Evolutionary conservation across 129 eudicot genomes (phyloP).

Genomic region (Artemisia tridentata): DNA sequence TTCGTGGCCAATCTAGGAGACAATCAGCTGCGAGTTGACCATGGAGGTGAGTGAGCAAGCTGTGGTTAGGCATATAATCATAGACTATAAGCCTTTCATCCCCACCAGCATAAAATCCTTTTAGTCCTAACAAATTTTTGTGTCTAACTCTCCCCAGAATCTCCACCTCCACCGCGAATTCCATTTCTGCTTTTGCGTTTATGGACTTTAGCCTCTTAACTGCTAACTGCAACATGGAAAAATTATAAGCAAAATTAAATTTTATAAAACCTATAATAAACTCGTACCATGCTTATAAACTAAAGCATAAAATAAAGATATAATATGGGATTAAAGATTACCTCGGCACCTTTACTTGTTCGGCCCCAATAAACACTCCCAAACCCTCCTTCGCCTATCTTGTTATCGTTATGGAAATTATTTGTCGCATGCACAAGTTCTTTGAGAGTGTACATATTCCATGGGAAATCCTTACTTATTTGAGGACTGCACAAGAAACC

Average conservation of each 20-base stretch:
- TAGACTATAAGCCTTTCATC: constrained; percentile 86
- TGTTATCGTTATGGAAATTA: constrained; percentile 69
- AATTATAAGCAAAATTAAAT: not conserved
- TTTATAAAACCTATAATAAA: not conserved
- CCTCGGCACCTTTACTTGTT: constrained; percentile 80
- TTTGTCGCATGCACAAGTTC: constrained; percentile 74
- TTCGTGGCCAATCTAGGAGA: constrained; percentile 68
- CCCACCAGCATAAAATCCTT: constrained; percentile 79
- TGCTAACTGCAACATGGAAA: constrained; percentile 51
- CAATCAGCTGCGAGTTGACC: constrained; percentile 71
- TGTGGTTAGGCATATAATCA: constrained; percentile 86
- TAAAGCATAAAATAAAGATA: not conserved
- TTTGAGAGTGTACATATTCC: constrained; percentile 77
- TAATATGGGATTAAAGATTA: constrained; percentile 9
- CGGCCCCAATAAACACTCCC: constrained; percentile 92
- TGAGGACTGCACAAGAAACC: constrained; percentile 36
- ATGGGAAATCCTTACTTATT: constrained; percentile 62
- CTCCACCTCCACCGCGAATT: constrained; percentile 81
- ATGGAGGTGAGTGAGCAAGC: constrained; percentile 78
- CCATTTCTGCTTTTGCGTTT: constrained; percentile 84
- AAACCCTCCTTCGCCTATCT: constrained; percentile 90
- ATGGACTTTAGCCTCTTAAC: constrained; percentile 73
- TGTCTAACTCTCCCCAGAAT: constrained; percentile 78
- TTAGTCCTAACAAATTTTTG: constrained; percentile 58
- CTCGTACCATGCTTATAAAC: not conserved